phyloP scores from a whole-genome alignment of 805 yeast species.

The Saturnispora sekii region DNA sequence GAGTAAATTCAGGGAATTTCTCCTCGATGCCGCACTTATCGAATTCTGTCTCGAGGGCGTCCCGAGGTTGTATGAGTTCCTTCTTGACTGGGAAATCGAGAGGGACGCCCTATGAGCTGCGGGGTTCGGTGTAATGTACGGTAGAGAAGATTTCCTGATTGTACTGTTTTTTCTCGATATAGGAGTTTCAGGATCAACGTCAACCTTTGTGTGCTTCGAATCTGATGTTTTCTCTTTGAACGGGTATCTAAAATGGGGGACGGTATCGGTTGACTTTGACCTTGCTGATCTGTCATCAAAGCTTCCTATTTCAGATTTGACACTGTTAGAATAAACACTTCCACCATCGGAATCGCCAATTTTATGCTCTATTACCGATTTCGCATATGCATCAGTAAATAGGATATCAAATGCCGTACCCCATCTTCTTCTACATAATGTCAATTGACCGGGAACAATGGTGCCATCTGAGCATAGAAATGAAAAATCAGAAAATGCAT shows the following conservation, averaged over 20 bases:
- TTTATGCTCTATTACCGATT: slow-evolving; percentile 34
- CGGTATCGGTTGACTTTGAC: slow-evolving; percentile 12
- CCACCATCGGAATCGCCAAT: slow-evolving; percentile 1
- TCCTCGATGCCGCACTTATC: slow-evolving; percentile 10
- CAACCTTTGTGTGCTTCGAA: neutral
- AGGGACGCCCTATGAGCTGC: slow-evolving; percentile 9
- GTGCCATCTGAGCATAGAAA: slow-evolving; percentile 63
- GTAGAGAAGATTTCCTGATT: neutral
- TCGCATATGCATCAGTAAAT: slow-evolving; percentile 53
- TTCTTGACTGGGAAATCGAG: slow-evolving; percentile 15
- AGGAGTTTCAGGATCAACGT: slow-evolving; percentile 11
- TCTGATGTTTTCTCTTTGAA: slow-evolving; percentile 41
- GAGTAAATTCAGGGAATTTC: slow-evolving; percentile 11
- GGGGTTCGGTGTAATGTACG: slow-evolving; percentile 4
- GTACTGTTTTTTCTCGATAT: slow-evolving; percentile 17
- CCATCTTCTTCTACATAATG: slow-evolving; percentile 64
- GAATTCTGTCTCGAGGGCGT: slow-evolving; percentile 10
- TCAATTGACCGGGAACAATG: slow-evolving; percentile 51
- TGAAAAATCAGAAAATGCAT: slow-evolving; percentile 60
- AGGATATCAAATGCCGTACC: slow-evolving; percentile 59
- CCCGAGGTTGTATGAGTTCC: slow-evolving; percentile 15
- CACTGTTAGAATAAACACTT: slow-evolving; percentile 4
- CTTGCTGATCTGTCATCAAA: slow-evolving; percentile 12
- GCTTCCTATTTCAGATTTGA: neutral
- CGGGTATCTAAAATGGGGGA: slow-evolving; percentile 58